Evolutionary conservation across 2,329 filamentous ascomycete genomes (phyloP).

Genomic region (Balansia obtecta): DNA sequence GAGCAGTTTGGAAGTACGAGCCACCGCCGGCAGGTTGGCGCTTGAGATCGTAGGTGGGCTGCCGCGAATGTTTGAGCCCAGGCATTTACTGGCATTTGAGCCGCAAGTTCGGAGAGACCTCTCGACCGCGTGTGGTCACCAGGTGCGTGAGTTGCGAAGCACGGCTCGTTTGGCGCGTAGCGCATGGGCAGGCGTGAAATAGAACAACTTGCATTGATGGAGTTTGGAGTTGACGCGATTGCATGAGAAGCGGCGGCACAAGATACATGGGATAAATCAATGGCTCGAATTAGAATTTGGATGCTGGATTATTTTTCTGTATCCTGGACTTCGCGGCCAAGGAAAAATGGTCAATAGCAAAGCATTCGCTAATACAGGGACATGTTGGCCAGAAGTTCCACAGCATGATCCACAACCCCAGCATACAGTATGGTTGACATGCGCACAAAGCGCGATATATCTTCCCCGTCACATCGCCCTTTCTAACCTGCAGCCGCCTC

Average conservation of each 20-base stretch:
- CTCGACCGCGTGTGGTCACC: constrained; percentile 38
- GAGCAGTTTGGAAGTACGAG: constrained; percentile 12
- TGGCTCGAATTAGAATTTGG: neutral
- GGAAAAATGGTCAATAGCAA: neutral
- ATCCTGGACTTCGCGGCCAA: neutral
- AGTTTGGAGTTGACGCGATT: constrained; percentile 1
- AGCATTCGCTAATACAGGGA: neutral
- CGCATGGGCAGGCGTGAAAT: constrained; percentile 33
- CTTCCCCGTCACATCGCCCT: neutral
- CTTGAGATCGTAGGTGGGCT: constrained; percentile 35
- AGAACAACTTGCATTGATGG: constrained; percentile 3
- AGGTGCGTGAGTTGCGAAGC: constrained; percentile 38
- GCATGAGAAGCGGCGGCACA: neutral
- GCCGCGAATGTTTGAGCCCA: constrained; percentile 34
- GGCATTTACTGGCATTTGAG: constrained; percentile 31
- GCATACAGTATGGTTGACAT: neutral
- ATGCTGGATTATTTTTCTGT: too few species aligned
- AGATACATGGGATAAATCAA: neutral
- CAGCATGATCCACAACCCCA: neutral
- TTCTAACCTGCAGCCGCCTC: neutral
- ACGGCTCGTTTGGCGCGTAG: constrained; percentile 35
- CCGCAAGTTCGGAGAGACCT: constrained; percentile 34
- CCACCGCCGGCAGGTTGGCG: constrained; percentile 31
- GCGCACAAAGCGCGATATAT: neutral
- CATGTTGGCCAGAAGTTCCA: neutral